Percentiles rank a stretch among this genome's conserved stretches.
These are phyloP conservation scores for Penicillium goetzii DNA, from an alignment of 495 filamentous ascomycete genomes.

Conservation along the genomic window DNA sequence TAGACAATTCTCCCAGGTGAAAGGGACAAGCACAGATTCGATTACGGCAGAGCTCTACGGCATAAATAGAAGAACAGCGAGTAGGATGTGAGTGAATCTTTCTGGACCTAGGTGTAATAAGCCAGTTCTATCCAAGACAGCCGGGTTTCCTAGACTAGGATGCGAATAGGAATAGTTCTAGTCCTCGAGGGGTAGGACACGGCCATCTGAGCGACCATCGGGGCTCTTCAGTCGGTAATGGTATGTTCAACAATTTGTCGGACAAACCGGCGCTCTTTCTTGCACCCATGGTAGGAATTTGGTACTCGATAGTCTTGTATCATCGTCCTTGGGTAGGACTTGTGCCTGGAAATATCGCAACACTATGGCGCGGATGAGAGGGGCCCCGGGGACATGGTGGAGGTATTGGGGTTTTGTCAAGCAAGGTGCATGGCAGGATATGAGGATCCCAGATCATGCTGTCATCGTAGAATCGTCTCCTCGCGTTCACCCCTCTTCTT, in stretches of 20 bases:
- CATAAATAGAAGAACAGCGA: not conserved
- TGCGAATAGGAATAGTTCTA: not conserved
- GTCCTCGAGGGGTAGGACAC: not conserved
- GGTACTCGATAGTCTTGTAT: not conserved
- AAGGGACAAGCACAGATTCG: not conserved
- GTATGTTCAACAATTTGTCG: not conserved
- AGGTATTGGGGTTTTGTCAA: not conserved
- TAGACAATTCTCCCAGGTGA: too few relatives aligned
- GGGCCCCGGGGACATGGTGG: not conserved
- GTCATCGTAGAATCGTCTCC: not conserved
- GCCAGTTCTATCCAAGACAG: not conserved
- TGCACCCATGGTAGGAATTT: not conserved
- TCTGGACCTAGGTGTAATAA: too few relatives aligned
- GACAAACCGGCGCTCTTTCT: not conserved
- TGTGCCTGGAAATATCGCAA: not conserved
- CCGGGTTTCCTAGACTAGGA: not conserved
- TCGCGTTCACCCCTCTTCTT: conserved; percentile 17
- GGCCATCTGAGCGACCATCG: not conserved
- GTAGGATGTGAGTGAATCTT: not conserved
- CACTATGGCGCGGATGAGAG: not conserved
- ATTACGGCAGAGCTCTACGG: not conserved
- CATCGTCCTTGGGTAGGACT: too few relatives aligned
- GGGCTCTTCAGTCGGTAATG: not conserved
- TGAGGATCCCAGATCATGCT: not conserved
- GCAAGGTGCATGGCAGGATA: not conserved